Evolutionary conservation across 257 asterid genomes (phyloP), one percentile per base, ranked within the genome.

Genomic region (Capsicum rhomboideum): DNA sequence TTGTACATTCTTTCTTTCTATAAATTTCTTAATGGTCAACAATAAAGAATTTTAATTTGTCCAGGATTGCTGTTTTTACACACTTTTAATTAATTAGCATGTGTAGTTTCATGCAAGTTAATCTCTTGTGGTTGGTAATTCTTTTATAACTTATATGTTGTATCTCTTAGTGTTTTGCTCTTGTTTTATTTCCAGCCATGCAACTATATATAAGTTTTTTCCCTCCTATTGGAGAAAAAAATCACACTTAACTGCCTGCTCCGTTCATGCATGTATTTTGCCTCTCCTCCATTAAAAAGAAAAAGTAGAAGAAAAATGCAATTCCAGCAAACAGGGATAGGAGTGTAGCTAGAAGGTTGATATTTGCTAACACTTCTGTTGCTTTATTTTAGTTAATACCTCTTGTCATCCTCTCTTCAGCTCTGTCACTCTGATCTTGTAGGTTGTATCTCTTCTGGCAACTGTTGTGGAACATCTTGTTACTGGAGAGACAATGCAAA

Each of bases 401-500:
- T 75, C 63, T 46, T 74, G 61, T 28, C 56, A 74, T 55, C 61
- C 21, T 50, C 21, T 55, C 28, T 81, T 71, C 75, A 14, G 46
- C 42, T 21, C 49, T 66, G 69, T n/a, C 26, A 2, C 28, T 40
- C 52, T 81, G 31, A 85, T 68, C 42, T 59, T 87, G 59, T 83
- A 96, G 99, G 99, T 97, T 52, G 98, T 97, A 79, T 84, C 97
- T 56, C 97, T 97, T 87, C 86, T 97, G 90, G 98, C 98, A 84
- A 93, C 86, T 82, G 98, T 92, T 79, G 96, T 94, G 80, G 97
- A 95, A 87, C 98, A 97, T 91, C 93, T 97, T 84, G 99, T 97
- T 80, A 94, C 99, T 10, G 99, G 99, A 7, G 99, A 97, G 90
- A 94, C 98, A 59, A 97, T 97, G 99, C 99, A 94, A 88, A 93